Conservation (phyloP, 345 rosid species). For the Salix purpurea region DNA sequence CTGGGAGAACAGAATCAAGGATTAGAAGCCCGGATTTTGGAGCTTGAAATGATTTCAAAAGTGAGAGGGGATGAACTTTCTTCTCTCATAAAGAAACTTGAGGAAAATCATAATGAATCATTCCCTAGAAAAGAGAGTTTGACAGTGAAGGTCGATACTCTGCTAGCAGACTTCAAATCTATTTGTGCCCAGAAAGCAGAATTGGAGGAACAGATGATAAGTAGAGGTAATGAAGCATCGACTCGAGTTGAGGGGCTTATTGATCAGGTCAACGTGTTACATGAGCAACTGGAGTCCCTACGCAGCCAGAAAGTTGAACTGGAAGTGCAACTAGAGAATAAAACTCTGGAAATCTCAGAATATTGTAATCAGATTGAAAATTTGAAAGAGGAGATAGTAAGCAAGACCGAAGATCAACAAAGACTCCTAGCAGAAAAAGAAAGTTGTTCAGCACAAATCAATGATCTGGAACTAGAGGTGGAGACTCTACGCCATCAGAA, state of each 20-base stretch:
- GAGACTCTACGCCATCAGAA: conserved; percentile 20
- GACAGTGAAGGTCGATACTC: conserved; percentile 40
- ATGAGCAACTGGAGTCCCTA: conserved; percentile 48
- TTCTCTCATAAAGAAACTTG: conserved; percentile 44
- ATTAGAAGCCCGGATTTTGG: conserved; percentile 42
- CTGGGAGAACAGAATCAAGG: conserved; percentile 40
- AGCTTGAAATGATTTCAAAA: conserved; percentile 43
- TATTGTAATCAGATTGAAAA: conserved; percentile 29
- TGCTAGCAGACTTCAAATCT: conserved; percentile 40
- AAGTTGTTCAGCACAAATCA: conserved; percentile 16
- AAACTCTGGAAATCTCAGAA: conserved; percentile 48
- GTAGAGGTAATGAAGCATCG: conserved; percentile 51
- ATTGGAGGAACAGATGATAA: conserved; percentile 54
- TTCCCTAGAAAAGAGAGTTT: conserved; percentile 49
- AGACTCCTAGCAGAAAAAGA: conserved; percentile 25
- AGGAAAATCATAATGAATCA: conserved; percentile 50
- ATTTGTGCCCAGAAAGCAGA: conserved; percentile 45
- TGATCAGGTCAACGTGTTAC: conserved; percentile 48
- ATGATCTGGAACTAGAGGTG: conserved; percentile 24
- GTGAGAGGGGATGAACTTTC: conserved; percentile 50
- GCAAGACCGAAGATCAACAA: conserved; percentile 24
- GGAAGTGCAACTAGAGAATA: conserved; percentile 51
- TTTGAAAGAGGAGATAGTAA: conserved; percentile 20
- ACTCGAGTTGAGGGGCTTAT: conserved; percentile 36
- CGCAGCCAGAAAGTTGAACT: conserved; percentile 50